A percentile compares a stretch with the other conserved stretches of the same genome.
phyloP scores from a whole-genome alignment of 2,329 filamentous ascomycete species.

The Lasiodiplodia citricola region DNA sequence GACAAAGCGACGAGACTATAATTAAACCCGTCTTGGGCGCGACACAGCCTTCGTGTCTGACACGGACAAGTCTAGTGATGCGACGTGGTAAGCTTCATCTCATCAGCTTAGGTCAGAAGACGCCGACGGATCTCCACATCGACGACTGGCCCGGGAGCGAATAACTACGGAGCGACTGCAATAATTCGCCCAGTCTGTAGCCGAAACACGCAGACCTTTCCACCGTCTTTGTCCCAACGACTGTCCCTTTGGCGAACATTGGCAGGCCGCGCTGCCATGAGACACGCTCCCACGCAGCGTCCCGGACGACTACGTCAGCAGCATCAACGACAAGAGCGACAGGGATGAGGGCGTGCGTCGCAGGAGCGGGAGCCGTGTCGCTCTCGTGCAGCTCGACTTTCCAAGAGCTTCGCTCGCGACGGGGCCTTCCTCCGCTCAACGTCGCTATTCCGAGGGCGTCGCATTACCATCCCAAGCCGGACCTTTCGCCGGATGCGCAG shows the following conservation, averaged over 20 bases:
- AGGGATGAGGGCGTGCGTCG: background rate
- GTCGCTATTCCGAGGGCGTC: conserved; percentile 6
- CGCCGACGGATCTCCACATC: background rate
- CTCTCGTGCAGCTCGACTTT: background rate
- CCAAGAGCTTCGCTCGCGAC: conserved; percentile 5
- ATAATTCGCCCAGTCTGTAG: background rate
- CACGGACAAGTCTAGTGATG: conserved; percentile 7
- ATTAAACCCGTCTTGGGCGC: background rate
- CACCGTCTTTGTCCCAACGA: background rate
- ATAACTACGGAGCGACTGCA: background rate
- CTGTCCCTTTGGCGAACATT: background rate
- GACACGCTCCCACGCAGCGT: background rate
- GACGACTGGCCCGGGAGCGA: background rate
- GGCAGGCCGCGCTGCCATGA: conserved; percentile 9
- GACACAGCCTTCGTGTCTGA: conserved; percentile 13
- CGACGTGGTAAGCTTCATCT: conserved; percentile 19
- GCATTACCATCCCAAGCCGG: background rate
- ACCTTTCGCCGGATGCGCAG: conserved; percentile 11
- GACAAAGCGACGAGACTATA: conserved; percentile 3
- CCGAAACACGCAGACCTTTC: background rate
- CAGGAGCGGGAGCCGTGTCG: background rate
- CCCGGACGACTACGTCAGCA: background rate
- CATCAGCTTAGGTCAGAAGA: conserved; percentile 25
- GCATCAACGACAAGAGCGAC: background rate
- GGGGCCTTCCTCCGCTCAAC: conserved; percentile 11